These are phyloP conservation scores for Orbilia javanica DNA, from an alignment of 2,329 filamentous ascomycete species.

Conservation along the genomic window DNA sequence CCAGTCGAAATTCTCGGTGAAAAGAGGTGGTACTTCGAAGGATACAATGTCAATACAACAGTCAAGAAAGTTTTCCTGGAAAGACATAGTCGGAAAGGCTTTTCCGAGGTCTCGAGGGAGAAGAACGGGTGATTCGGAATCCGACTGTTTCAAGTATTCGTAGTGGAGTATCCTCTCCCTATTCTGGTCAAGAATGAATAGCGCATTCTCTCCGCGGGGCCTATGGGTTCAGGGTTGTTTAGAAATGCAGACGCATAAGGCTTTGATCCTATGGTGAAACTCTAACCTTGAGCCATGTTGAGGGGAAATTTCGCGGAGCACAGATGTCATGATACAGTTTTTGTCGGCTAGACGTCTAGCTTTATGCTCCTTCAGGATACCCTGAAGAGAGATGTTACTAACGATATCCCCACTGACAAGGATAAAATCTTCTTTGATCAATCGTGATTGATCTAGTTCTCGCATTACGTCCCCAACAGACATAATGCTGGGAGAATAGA, in stretches of 20 bases:
- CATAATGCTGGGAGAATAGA: slow-evolving; percentile 83
- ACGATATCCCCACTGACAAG: slow-evolving; percentile 93
- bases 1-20: slow-evolving; percentile 98
- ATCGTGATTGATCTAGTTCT: slow-evolving; percentile 85
- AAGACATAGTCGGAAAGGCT: slow-evolving; percentile 79
- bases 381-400: slow-evolving; percentile 87
- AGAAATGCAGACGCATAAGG: neutral
- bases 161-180: slow-evolving; percentile 90
- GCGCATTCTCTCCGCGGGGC: slow-evolving; percentile 65
- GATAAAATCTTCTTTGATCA: slow-evolving; percentile 91
- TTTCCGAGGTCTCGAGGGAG: slow-evolving; percentile 85
- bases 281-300: slow-evolving; percentile 82
- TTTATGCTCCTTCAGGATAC: slow-evolving; percentile 81
- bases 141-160: slow-evolving; percentile 83
- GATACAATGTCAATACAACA: slow-evolving; percentile 98
- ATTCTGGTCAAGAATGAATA: slow-evolving; percentile 86
- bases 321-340: slow-evolving; percentile 97
- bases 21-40: slow-evolving; percentile 90
- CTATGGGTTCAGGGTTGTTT: slow-evolving; percentile 25
- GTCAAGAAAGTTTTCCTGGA: slow-evolving; percentile 89
- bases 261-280: neutral
- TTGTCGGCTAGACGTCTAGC: slow-evolving; percentile 85
- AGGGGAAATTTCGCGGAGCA: slow-evolving; percentile 81
- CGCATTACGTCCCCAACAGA: slow-evolving; percentile 95
- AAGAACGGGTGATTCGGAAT: slow-evolving; percentile 75